Base-by-base conservation (phyloP, 257 asterid genomes). In the Capsicum chinense region DNA sequence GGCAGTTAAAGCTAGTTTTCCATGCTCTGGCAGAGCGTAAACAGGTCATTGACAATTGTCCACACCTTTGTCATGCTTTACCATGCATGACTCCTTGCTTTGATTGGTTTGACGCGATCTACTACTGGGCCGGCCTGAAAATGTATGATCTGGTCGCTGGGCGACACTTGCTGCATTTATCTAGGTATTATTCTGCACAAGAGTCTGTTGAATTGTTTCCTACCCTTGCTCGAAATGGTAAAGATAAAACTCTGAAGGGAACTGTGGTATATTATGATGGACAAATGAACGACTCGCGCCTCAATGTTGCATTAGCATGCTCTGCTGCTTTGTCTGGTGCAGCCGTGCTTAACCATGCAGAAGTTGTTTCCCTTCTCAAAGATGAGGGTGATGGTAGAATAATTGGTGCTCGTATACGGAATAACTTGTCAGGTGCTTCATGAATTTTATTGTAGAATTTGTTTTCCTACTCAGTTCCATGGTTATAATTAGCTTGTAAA, bases 21-120 rank as follows among this genome's bases (percentile, higher is more conserved):
- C 97, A 96, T 88, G 99, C 99, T 73, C 93, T 96, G 17, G 93
- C 89, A 88, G 99, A 94, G 93, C 97, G 99, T 81, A 96, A 96
- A 88, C 97, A 93, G 91, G 91, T 96, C 84, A 96, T 96, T 56
- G 95, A 90, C 81, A 94, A 96, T 91, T 97, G 98, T 79, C 98
- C 98, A 62, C 98, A 97, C 90, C 96, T 97, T 79, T 97, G 98
- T 87, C 92, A 91, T 85, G 93, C 98, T 83, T 88, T 97, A 86
- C 99, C 98, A 7, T 97, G 99, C 85, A 97, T 97, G 99, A 97
- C 98, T 21, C 99, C 99, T 15, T 97, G 98, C 89, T 97, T 97
- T 91, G 90, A 88, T 87, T 95, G 99, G 99, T 93, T 97, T 83
- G 99, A 97, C 83, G 93, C 87, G 47, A 68, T 97, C 84, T 97